Percentiles rank a stretch among this genome's conserved stretches.
These are phyloP conservation scores for Sporisorium iseilematis-ciliati DNA, from an alignment of 1,284 basidiomycete species.

Conservation along the genomic window DNA sequence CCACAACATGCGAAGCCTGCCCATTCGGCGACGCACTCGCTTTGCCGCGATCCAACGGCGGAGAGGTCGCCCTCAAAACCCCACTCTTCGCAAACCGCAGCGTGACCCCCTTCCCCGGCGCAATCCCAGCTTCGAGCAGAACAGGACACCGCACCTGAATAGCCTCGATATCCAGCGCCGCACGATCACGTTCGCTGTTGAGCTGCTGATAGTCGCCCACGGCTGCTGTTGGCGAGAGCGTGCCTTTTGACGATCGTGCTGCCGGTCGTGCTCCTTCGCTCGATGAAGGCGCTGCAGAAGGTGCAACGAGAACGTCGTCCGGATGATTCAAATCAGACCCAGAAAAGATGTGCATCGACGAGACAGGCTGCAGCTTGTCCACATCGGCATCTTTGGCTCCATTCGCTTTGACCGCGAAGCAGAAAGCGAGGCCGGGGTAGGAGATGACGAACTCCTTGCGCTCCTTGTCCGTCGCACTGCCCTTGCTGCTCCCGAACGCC, in stretches of 20 bases:
- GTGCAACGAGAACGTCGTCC: slow-evolving; percentile 33
- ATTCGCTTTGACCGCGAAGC: slow-evolving; percentile 27
- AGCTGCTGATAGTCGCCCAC: slow-evolving; percentile 26
- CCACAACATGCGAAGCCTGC: slow-evolving; percentile 11
- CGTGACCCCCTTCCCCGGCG: slow-evolving; percentile 21
- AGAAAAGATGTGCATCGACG: slow-evolving; percentile 46
- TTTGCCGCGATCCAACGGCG: slow-evolving; percentile 2
- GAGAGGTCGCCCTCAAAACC: slow-evolving; percentile 13
- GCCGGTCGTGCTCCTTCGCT: slow-evolving; percentile 4
- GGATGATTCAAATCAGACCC: slow-evolving; percentile 36
- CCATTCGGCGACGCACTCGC: slow-evolving; percentile 1
- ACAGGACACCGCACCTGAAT: slow-evolving; percentile 36
- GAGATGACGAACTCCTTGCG: slow-evolving; percentile 37
- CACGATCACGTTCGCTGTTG: slow-evolving; percentile 39
- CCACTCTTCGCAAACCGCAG: slow-evolving; percentile 32
- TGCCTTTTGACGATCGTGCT: slow-evolving; percentile 20
- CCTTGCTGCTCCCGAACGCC: slow-evolving; percentile 5
- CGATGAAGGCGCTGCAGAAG: background rate
- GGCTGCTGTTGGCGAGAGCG: slow-evolving; percentile 32
- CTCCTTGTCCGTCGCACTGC: background rate
- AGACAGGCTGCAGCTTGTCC: slow-evolving; percentile 48
- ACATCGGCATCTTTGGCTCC: slow-evolving; percentile 22
- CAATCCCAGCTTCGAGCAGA: slow-evolving; percentile 26
- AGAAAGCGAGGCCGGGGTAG: slow-evolving; percentile 52
- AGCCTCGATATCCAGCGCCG: slow-evolving; percentile 40